Base-by-base conservation (phyloP, 345 rosid genomes). In the Euphorbia lathyris region DNA sequence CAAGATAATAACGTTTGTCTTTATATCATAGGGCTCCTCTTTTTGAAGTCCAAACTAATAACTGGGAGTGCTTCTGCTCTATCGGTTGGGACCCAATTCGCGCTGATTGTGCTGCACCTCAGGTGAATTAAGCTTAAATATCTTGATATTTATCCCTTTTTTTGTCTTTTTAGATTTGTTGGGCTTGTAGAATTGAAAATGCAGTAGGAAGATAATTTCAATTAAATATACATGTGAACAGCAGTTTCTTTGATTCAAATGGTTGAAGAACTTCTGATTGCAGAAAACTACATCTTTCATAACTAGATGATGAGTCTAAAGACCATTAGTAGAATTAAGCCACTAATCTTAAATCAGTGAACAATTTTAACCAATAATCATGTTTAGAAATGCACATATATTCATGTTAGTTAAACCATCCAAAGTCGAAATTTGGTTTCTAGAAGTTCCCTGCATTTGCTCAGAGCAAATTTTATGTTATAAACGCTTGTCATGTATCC, bases 81-180 rank as follows among this genome's bases (percentile, higher is more conserved):
- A 75, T 96, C 71, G 78, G 75, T 20, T 92, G 98, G 99, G 95
- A 96, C 79, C 96, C 97, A 53, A 58, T 74, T 22, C 96, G 71
- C 78, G 90, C 99, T 38, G 98, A 96, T 82, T 96, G 99, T 77
- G 89, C 91, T 29, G 95, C 74, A 65, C 92, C 88, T 78, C 99
- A 95, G 99, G 99, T 92, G 57, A 72, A 43, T 69, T 48, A 14
- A 34, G 55, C 42, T 70, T 32, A 3, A 19, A 29, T 8, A 22
- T 38, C 22, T 68, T 56, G 38, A 68, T 16, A 29, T 57, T 67
- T 20, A n/a, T 56, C 22, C 30, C n/a, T 13, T 10, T 25, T 19
- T 17, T 2, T 23, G 38, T 10, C 29, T 51, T 57, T 2, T n/a
- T n/a, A n/a, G 20, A 26, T 17, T 74, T 9, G 13, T 61, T 47